Base-by-base conservation (phyloP, 768 basidiomycete genomes). In the Myochromella boudieri region DNA sequence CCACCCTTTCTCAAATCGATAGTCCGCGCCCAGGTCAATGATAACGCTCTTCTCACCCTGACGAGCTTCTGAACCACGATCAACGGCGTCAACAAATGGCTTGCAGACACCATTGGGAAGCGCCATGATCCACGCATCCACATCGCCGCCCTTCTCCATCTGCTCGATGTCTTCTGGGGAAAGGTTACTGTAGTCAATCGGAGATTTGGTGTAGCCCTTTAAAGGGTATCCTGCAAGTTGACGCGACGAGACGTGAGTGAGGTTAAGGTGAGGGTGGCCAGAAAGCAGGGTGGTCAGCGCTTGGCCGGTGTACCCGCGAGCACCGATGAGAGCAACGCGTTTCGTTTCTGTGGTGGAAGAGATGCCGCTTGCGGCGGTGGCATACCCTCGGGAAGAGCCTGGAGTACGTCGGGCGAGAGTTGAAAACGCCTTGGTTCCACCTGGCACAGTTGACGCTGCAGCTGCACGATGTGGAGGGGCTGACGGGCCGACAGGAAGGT, bases 121-220 rank as follows among this genome's bases (percentile, higher is more conserved):
- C 2, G 97, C 97, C 90, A 97, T 95, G 43, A 98, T 82, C 95
- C 97, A 99, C 7, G 93, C 95, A 61, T 99, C 95, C 14, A 99
- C 92, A 60, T 87, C 88, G 7, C 88, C 85, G 40, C 82, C 72
- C 68, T 85, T 84, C 68, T 97, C 97, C 85, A 99, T 88, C 61
- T 69, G 73, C 64, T 91, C 84, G 8, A 97, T 88, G 55, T 97
- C 90, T 47, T 75, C 70, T 8, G 76, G 64, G 0, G 84, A 85
- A 12, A 99, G 76, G 67, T 95, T 91, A 48, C 82, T 80, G 70
- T 97, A 97, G 12, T 63, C 77, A 37, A 98, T 65, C 1, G 74
- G 45, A 0, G 78, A 66, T 66, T 95, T 95, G 53, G 80, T 81
- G 68, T 99, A 98, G 31, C 82, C 85, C 15, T 84, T 75, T 38